These are phyloP conservation scores for Aphanomyces astaci DNA, from an alignment of 352 stramenopile species.

Conservation along the genomic window DNA sequence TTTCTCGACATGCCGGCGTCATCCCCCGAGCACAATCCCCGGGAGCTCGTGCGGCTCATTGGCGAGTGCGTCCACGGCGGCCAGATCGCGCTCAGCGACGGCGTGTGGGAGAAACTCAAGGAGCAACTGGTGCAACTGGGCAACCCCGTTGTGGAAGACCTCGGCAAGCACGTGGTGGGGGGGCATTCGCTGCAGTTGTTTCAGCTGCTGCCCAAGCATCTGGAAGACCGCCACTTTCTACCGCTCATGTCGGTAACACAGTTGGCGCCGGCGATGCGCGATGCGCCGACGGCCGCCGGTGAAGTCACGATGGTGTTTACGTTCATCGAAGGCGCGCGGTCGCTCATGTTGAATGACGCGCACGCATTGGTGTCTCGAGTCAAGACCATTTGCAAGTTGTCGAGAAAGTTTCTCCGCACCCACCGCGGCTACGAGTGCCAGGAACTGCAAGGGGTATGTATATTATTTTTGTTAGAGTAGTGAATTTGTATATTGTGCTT, in stretches of 20 bases:
- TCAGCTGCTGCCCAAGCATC: constrained; percentile 64
- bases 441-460: constrained; percentile 57
- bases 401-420: constrained; percentile 60
- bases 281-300: constrained; percentile 66
- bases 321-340: constrained; percentile 78
- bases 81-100: constrained; percentile 79
- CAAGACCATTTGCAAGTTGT: constrained; percentile 74
- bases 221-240: constrained; percentile 66
- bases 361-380: constrained; percentile 78
- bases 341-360: constrained; percentile 71
- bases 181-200: constrained; percentile 72
- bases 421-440: constrained; percentile 86
- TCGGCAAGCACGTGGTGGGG: constrained; percentile 63
- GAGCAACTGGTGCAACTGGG: constrained; percentile 79
- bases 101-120: constrained; percentile 78
- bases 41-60: constrained; percentile 28
- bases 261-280: constrained; percentile 68
- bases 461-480: not conserved
- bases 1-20: not conserved
- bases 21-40: constrained; percentile 7
- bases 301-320: constrained; percentile 85
- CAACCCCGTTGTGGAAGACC: constrained; percentile 83
- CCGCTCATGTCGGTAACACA: constrained; percentile 66
- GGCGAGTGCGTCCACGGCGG: constrained; percentile 75
- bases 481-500: too few relatives aligned